Percentiles rank a stretch among this genome's conserved stretches.
phyloP scores from a whole-genome alignment of 2,329 filamentous ascomycete species.

The Fusarium sp. region DNA sequence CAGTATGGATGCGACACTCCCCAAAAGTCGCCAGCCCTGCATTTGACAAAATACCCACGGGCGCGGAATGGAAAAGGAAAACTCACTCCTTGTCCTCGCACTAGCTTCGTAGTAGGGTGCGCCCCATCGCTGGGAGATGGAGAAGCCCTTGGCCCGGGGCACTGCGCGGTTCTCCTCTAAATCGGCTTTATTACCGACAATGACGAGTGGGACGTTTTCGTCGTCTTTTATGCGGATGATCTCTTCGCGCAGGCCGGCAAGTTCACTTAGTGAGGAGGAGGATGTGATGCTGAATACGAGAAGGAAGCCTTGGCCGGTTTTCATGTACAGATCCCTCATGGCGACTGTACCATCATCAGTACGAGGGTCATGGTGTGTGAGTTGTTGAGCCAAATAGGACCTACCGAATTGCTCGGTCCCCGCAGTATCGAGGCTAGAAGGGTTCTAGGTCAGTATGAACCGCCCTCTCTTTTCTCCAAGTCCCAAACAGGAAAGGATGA shows the following conservation, averaged over 20 bases:
- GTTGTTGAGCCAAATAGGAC: conserved; percentile 51
- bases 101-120: conserved; percentile 94
- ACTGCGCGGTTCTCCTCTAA: conserved; percentile 88
- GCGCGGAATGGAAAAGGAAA: conserved; percentile 8
- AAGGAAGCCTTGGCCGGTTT: conserved; percentile 90
- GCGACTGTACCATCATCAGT: conserved; percentile 61
- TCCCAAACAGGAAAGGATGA: conserved; percentile 30
- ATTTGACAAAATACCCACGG: conserved; percentile 6
- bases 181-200: conserved; percentile 93
- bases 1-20: conserved; percentile 43
- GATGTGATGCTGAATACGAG: conserved; percentile 94
- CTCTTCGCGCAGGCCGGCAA: conserved; percentile 85
- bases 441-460: conserved; percentile 39
- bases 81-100: conserved; percentile 78
- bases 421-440: conserved; percentile 81
- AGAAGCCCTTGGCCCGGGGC: conserved; percentile 82
- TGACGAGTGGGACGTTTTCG: conserved; percentile 86
- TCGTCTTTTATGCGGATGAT: conserved; percentile 93
- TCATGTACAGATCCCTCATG: conserved; percentile 90
- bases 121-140: conserved; percentile 87
- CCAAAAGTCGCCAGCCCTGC: conserved; percentile 2
- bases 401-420: conserved; percentile 94
- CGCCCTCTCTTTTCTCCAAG: conserved; percentile 14
- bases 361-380: conserved; percentile 22
- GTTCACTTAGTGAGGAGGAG: conserved; percentile 83